Evolutionary conservation across 768 basidiomycete genomes (phyloP), one percentile per base, ranked within the genome.

Genomic region (Cubamyces sp.): DNA sequence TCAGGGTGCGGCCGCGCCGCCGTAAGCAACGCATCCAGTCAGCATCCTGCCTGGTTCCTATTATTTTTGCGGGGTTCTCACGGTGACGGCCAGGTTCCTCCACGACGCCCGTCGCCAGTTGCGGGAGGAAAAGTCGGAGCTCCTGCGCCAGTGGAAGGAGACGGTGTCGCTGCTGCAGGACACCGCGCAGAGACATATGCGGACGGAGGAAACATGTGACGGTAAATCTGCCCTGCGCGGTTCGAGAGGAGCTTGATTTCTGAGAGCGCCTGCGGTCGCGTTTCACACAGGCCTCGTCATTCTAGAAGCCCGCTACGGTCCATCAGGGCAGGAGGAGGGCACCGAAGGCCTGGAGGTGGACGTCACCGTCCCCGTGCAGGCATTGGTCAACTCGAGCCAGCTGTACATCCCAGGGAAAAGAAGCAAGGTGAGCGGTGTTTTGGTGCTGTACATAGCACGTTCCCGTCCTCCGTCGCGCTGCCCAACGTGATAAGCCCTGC

Each of bases 341-440:
- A 77, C 79, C 9, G 77, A 82, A 60, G 84, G 84, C 54, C 78
- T 91, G 30, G 76, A 81, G 46, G 77, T 92, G 48, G 88, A 95
- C 71, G 92, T 96, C 42, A 92, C 90, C 4, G 78, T 91, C 45
- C 85, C 94, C 6, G 71, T 96, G 53, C 94, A 95, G 76, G 87
- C 90, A 19, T 78, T 95, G 21, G 91, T 96, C 52, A 82, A 84
- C 68, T 83, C 87, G 65, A 88, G 89, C 41, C 91, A 92, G 70
- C 70, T 97, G 53, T 84, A 86, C 70, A 87, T 96, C 64, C 85
- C 93, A 43, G 85, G 86, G 54, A 87, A 86, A 48, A 79, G 87
- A 68, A 79, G 84, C 49, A 96, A 96, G 82, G 90, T 92, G 69
- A 66, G 78, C 62, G 23, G 54, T 55, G 39, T 54, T 54, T 52